Evolutionary conservation across 192 early-diverging fungal species (phyloP).

Genomic region (Spizellomyces sp.): DNA sequence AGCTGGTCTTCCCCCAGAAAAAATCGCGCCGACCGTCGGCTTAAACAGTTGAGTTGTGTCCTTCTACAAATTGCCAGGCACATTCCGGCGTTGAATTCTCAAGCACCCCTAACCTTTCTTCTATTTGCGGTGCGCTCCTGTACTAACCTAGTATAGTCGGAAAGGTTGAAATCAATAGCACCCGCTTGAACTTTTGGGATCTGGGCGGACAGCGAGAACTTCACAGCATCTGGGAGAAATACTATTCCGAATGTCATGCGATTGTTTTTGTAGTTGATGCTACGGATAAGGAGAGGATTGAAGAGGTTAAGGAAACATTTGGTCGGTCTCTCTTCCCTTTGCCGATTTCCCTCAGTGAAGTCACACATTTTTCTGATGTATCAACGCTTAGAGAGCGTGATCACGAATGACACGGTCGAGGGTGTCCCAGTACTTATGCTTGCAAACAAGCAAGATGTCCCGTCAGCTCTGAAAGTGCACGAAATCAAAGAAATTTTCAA

Average conservation of each 20-base stretch:
- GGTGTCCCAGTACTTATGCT: constrained; percentile 90
- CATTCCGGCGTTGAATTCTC: neutral
- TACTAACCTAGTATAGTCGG: constrained; percentile 60
- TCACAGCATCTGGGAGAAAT: constrained; percentile 89
- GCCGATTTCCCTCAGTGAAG: neutral
- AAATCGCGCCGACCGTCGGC: constrained; percentile 92
- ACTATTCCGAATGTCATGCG: constrained; percentile 91
- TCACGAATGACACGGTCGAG: constrained; percentile 72
- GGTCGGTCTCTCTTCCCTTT: constrained; percentile 49
- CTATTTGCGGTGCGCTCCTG: neutral
- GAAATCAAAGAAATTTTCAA: constrained; percentile 92
- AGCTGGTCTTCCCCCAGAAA: constrained; percentile 78
- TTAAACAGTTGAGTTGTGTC: constrained; percentile 72
- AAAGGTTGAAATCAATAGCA: constrained; percentile 69
- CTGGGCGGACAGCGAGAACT: constrained; percentile 90
- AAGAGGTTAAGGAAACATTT: constrained; percentile 75
- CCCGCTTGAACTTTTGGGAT: constrained; percentile 91
- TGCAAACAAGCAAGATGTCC: constrained; percentile 91
- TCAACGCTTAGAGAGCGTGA: constrained; percentile 65
- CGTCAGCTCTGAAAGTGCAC: constrained; percentile 69
- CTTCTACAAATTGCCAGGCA: neutral
- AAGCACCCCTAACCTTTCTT: neutral
- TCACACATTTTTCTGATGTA: neutral
- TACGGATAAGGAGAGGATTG: constrained; percentile 75
- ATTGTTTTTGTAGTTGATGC: constrained; percentile 94